Base-by-base conservation (phyloP, 1,284 basidiomycete genomes). In the Mixia osmundae region DNA sequence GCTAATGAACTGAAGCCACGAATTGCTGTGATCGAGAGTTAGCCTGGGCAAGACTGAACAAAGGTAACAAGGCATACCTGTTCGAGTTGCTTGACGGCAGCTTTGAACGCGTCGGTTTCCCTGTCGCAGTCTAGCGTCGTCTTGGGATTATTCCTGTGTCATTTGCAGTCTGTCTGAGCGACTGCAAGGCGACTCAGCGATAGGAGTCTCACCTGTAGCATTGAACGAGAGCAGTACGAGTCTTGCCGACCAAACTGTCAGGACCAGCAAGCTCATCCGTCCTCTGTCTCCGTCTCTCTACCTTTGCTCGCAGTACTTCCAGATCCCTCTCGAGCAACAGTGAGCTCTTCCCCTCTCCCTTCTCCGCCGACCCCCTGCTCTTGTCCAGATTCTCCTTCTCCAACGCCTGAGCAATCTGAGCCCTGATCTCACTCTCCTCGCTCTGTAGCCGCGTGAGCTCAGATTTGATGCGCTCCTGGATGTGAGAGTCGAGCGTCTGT, bases 301-400 rank as follows among this genome's bases (percentile, higher is more conserved):
- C 31, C 20, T 36, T 42, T 10, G 30, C 20, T 8, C 27, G 25
- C 16, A 42, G 26, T 25, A 34, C 37, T 9, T 37, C 37, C 12
- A 42, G 25, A 20, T 42, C 41, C 30, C 38, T 39, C 26, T 38
- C 38, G n/a, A 42, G 19, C 24, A 29, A 20, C 8, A 18, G 15
- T 7, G 37, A 36, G 21, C 35, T 34, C 14, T 41, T 28, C 3
- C 39, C 39, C 32, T 40, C 30, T 16, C 30, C 33, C 10, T 35
- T 42, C 3, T 21, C 38, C 2, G 24, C 27, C 0, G 3, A 14
- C 3, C 35, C 34, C 18, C 29, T 24, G 37, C 49, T 47, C 27
- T 42, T 36, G 26, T 50, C 47, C 29, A 51, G 38, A 43, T 51
- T 51, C 42, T 51, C 50, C 38, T 45, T 43, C 37, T 51, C 50